Evolutionary conservation across 2,329 filamentous ascomycete genomes (phyloP).

Genomic region (Rhexocercosporidium sp.): DNA sequence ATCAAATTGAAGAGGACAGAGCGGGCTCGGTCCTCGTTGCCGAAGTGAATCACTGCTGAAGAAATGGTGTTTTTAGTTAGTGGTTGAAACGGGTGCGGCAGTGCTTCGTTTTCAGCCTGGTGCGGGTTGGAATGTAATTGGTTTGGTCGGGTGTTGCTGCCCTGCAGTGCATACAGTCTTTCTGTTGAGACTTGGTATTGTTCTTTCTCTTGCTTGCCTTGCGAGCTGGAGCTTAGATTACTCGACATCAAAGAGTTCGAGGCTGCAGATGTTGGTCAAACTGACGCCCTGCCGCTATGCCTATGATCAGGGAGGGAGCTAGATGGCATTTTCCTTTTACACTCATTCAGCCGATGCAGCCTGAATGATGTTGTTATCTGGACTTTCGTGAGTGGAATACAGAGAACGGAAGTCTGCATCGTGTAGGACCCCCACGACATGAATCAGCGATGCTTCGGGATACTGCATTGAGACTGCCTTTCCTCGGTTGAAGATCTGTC

Average conservation of each 20-base stretch:
- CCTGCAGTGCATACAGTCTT: not conserved
- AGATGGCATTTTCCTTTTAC: not conserved
- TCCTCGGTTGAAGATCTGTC: not conserved
- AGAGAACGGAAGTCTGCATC: not conserved
- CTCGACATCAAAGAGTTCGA: not conserved
- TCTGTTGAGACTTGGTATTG: not conserved
- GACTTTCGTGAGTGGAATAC: not conserved
- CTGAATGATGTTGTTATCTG: not conserved
- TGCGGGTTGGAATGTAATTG: not conserved
- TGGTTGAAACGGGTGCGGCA: not conserved
- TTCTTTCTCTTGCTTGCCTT: not conserved
- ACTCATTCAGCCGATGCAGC: not conserved
- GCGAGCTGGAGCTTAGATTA: not conserved
- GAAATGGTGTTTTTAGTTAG: not conserved
- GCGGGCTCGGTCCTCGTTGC: conserved; percentile 3
- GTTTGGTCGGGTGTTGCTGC: not conserved
- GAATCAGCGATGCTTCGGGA: not conserved
- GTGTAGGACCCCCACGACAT: not conserved
- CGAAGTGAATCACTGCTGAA: not conserved
- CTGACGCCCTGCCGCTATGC: not conserved
- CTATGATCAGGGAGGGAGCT: not conserved
- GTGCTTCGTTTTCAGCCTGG: not conserved
- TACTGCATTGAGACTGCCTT: not conserved
- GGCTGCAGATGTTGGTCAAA: not conserved
- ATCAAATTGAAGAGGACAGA: not conserved